A percentile compares a stretch with the other conserved stretches of the same genome.
These are phyloP conservation scores for Flammula alnicola DNA, from an alignment of 1,284 basidiomycete genomes.

Conservation along the genomic window DNA sequence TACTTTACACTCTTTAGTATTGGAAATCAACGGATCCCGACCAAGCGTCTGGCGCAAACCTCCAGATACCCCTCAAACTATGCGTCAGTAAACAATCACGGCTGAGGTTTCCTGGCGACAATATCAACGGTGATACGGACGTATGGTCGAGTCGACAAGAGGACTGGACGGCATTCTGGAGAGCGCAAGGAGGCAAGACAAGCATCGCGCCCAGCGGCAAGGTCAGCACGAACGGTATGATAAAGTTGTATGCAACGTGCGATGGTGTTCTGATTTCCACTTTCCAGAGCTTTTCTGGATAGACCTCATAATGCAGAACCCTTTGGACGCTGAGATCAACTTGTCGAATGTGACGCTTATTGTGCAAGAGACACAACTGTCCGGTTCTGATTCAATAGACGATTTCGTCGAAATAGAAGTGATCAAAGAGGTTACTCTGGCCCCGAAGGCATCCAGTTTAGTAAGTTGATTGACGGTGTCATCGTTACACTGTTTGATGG, in stretches of 20 bases:
- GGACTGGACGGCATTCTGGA: constrained; percentile 67
- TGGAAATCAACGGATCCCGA: constrained; percentile 57
- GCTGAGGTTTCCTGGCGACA: constrained; percentile 57
- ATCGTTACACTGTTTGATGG: not conserved
- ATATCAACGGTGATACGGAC: constrained; percentile 42
- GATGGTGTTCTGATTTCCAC: constrained; percentile 5
- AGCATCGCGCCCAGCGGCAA: constrained; percentile 56
- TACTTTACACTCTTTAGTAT: constrained; percentile 50
- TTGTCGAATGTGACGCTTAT: constrained; percentile 62
- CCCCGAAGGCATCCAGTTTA: constrained; percentile 50
- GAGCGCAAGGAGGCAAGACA: constrained; percentile 53
- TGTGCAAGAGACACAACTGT: constrained; percentile 44
- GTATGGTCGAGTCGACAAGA: constrained; percentile 69
- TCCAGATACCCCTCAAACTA: constrained; percentile 65
- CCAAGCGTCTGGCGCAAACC: constrained; percentile 40
- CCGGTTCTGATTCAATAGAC: constrained; percentile 36
- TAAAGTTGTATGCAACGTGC: not conserved
- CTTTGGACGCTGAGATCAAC: constrained; percentile 70
- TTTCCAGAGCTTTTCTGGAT: constrained; percentile 74
- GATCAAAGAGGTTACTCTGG: constrained; percentile 59
- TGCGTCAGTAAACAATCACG: constrained; percentile 56
- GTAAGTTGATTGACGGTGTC: constrained; percentile 11
- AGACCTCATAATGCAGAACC: constrained; percentile 70
- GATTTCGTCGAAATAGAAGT: constrained; percentile 59
- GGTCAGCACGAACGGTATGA: constrained; percentile 64